Evolutionary conservation across 495 filamentous ascomycete species (phyloP).

Genomic region (Penicillium pancosmium): DNA sequence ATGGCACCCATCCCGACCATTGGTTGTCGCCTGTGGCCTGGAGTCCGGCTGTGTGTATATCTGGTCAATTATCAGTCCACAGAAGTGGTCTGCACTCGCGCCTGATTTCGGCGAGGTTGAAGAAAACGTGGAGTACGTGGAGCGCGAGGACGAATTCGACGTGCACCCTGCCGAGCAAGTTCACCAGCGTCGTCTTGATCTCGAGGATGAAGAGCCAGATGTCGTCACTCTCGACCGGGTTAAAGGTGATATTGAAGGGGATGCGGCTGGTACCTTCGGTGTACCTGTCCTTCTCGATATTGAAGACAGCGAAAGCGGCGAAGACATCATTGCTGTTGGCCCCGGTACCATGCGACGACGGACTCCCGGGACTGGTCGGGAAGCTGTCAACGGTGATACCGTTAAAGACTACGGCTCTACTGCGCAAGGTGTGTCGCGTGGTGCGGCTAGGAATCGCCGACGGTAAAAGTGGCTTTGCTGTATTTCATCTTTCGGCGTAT

Average conservation of each 20-base stretch:
- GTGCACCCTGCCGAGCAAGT: conserved; percentile 95
- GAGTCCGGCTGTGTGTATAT: conserved; percentile 88
- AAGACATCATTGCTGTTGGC: conserved; percentile 84
- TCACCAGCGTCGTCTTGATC: conserved; percentile 83
- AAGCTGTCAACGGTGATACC: conserved; percentile 43
- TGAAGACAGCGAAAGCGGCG: conserved; percentile 74
- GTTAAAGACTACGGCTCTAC: conserved; percentile 36
- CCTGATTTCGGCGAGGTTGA: conserved; percentile 98
- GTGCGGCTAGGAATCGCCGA: conserved; percentile 19
- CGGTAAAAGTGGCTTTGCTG: conserved; percentile 23
- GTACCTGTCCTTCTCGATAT: conserved; percentile 90
- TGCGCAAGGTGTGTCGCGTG: conserved; percentile 22
- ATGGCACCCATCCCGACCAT: conserved; percentile 91
- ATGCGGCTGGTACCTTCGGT: conserved; percentile 65
- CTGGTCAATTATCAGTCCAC: conserved; percentile 89
- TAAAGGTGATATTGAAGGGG: conserved; percentile 50
- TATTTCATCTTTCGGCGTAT: not conserved
- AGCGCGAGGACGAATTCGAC: conserved; percentile 96
- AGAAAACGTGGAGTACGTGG: conserved; percentile 95
- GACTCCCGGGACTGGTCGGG: conserved; percentile 61
- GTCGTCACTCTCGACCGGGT: conserved; percentile 74
- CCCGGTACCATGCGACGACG: conserved; percentile 82
- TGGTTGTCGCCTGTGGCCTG: conserved; percentile 86
- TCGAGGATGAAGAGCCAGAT: conserved; percentile 89
- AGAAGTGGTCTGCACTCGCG: conserved; percentile 94